Base-by-base conservation (phyloP, 2,329 filamentous ascomycete genomes). In the Epichloe sp. region DNA sequence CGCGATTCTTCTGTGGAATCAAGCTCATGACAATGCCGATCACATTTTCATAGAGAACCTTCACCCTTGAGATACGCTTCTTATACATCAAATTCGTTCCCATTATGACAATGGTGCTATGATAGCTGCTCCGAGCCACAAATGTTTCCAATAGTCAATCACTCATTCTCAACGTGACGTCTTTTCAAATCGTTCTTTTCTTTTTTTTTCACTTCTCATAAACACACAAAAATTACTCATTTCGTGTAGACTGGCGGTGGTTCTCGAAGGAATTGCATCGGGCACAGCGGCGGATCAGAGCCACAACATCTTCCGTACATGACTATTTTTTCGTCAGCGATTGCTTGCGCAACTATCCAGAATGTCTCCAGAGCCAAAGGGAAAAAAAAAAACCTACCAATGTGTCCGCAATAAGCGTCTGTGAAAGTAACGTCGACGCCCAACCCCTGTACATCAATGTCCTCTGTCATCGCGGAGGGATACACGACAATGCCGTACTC, bases 401-500 rank as follows among this genome's bases (percentile, higher is more conserved):
- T 65, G 43, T 70, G 67, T 2, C 63, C 64, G 7, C 58, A 51
- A 44, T 70, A 70, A 1, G 63, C 64, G 37, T 69, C 66, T 14
- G 66, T 66, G 54, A 66, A 70, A 1, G 66, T 69, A 3, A 63
- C 57, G 7, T 67, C 65, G 2, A 59, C 54, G 1, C 60, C 64
- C 38, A 70, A 46, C 0, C 64, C 66, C 7, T 56, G 57, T 10
- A 65, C 52, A 23, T 65, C 62, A 26, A 69, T 56, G 7, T 64
- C 59, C 51, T 69, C 67, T 10, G 62, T 66, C 51, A 70, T 56
- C 4, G 68, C 67, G 1, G 67, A 68, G 3, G 67, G 68, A 49
- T 69, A 70, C 21, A 70, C 64, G n/a, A 70, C 56, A 43, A 70
- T 70, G 40, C 68, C 68, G 31, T 68, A 70, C 47, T 70, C 67